These are phyloP conservation scores for Ustilago loliicola DNA, from an alignment of 1,284 basidiomycete species.

Conservation along the genomic window DNA sequence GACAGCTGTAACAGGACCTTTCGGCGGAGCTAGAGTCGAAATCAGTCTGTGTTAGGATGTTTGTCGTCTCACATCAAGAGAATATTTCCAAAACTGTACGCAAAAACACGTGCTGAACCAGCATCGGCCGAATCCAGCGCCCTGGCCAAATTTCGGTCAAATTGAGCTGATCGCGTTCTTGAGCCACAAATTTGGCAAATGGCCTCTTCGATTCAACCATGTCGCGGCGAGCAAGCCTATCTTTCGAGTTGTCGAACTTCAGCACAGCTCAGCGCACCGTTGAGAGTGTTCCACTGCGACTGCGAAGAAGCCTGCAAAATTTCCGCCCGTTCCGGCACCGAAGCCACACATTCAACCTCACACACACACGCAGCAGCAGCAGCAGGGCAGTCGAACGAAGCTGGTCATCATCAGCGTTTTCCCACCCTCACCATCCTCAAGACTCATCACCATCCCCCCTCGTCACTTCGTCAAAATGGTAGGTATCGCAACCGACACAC, in stretches of 20 bases:
- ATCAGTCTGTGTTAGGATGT: not conserved
- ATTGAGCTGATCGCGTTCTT: not conserved
- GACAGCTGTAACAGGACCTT: not conserved
- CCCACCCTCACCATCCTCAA: constrained; percentile 35
- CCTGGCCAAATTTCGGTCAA: not conserved
- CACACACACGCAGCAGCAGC: not conserved
- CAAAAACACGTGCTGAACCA: not conserved
- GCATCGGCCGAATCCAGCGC: not conserved
- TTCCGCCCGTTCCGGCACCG: constrained; percentile 3
- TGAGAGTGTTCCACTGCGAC: no score
- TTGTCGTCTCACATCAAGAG: not conserved
- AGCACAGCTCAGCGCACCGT: no score
- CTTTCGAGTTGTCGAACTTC: no score
- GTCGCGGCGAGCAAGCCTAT: constrained; percentile 18
- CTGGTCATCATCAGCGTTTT: constrained; percentile 36
- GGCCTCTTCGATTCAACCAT: not conserved
- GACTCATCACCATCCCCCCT: constrained; percentile 31
- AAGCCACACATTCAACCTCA: not conserved
- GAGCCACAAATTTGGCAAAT: not conserved
- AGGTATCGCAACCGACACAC: constrained; percentile 22
- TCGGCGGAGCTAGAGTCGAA: not conserved
- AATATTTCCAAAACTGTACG: not conserved
- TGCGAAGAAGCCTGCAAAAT: not conserved
- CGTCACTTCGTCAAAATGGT: constrained; percentile 48
- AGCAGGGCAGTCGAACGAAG: not conserved